Evolutionary conservation across 2,329 filamentous ascomycete species (phyloP).

Genomic region (Dothistroma septosporum): DNA sequence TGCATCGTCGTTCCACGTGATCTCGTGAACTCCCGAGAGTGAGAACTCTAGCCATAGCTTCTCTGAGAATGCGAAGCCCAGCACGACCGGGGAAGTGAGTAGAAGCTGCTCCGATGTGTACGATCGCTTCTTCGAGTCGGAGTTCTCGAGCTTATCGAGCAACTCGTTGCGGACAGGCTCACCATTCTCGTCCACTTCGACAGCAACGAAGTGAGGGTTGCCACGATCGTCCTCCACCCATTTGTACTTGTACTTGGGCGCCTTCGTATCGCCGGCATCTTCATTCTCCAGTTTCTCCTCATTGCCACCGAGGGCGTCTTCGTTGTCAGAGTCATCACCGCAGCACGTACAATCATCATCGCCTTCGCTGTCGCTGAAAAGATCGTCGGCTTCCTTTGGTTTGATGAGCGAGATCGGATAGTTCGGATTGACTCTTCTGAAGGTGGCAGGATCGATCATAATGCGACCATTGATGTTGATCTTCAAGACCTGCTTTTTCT

Average conservation of each 20-base stretch:
- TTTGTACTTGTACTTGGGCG: slow-evolving; percentile 37
- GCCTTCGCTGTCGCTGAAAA: slow-evolving; percentile 51
- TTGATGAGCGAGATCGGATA: slow-evolving; percentile 73
- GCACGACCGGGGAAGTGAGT: slow-evolving; percentile 75
- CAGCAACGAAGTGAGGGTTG: slow-evolving; percentile 48
- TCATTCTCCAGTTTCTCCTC: slow-evolving; percentile 48
- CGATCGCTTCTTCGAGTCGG: slow-evolving; percentile 29
- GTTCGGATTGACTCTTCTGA: slow-evolving; percentile 80
- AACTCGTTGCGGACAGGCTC: slow-evolving; percentile 54
- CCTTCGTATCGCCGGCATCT: slow-evolving; percentile 45
- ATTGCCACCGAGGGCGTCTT: slow-evolving; percentile 44
- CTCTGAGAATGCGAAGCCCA: slow-evolving; percentile 82
- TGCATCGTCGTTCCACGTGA: slow-evolving; percentile 77
- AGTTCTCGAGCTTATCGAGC: slow-evolving; percentile 51
- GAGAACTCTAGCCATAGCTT: slow-evolving; percentile 89
- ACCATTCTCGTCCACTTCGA: slow-evolving; percentile 55
- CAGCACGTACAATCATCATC: slow-evolving; percentile 41
- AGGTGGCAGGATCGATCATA: slow-evolving; percentile 81
- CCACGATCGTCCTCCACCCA: slow-evolving; percentile 49
- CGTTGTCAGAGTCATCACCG: slow-evolving; percentile 39
- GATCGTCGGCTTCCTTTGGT: slow-evolving; percentile 53
- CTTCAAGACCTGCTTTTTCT: slow-evolving; percentile 69
- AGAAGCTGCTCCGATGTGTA: slow-evolving; percentile 82
- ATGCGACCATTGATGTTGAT: slow-evolving; percentile 82
- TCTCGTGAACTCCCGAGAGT: slow-evolving; percentile 72